Base-by-base conservation (phyloP, 2,329 filamentous ascomycete species). In the Aureobasidium sp. region DNA sequence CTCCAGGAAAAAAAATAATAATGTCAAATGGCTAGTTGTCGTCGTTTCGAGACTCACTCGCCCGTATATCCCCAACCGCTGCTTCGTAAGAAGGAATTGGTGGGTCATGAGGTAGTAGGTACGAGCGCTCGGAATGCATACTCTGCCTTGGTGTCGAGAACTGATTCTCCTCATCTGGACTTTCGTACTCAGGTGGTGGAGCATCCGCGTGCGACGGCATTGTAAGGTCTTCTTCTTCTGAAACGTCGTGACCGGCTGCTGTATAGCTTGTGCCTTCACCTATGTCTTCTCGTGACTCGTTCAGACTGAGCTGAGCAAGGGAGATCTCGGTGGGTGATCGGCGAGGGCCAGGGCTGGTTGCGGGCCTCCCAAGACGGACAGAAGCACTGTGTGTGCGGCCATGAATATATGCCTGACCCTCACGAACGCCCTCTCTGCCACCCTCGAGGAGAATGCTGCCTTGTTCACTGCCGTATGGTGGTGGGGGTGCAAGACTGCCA, bases 301-400 rank as follows among this genome's bases (percentile, higher is more conserved):
- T 81, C 63, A 88, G 88, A 48, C 90, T 86, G 58, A 97, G 82
- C 69, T 93, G 91, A 32, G 92, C 90, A 52, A 99, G 83, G 9
- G 92, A 97, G 66, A 99, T 99, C 73, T 97, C 94, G 11, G 94
- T 97, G 9, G 94, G 92, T 70, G 90, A 95, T 67, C 93, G 84
- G 64, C 91, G 83, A 1, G 94, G 94, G 3, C 94, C 94, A 0
- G 93, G 92, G 70, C 90, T 96, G 5, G 69, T 68, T 9, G 91
- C 89, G 65, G 77, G 86, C 65, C 88, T 78, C 59, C 76, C 76
- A 49, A 92, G 79, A 66, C 91, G 83, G 69, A 91, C 86, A 68
- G 90, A 92, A 59, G 89, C 89, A 69, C 89, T 94, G 64, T 86
- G 83, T 45, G 88, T 87, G 63, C 91, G 82, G 41, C 83, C 84